Evolutionary conservation across 2,329 filamentous ascomycete genomes (phyloP).

Genomic region (Trichoderma aggressivum): DNA sequence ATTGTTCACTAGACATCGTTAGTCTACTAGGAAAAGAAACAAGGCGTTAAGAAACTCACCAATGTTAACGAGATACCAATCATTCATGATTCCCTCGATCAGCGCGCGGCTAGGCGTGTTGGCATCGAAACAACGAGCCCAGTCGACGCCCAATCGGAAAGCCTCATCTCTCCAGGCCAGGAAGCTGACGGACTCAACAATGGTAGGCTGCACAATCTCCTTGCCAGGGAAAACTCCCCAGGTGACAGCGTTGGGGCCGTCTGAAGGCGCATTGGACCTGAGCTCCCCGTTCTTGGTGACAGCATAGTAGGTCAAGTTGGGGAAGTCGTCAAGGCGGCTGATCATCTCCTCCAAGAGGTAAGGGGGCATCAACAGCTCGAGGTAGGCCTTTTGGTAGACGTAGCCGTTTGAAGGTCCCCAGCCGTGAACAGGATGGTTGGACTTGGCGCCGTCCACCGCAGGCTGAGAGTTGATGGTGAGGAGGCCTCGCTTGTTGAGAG

Average conservation of each 20-base stretch:
- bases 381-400: slow-evolving; percentile 96
- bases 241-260: slow-evolving; percentile 95
- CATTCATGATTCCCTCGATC: slow-evolving; percentile 79
- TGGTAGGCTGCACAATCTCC: slow-evolving; percentile 99
- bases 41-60: slow-evolving; percentile 47
- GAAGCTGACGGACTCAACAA: slow-evolving; percentile 96
- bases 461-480: slow-evolving; percentile 98
- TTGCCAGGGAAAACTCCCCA: slow-evolving; percentile 99
- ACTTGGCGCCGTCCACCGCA: slow-evolving; percentile 86
- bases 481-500: slow-evolving; percentile 80
- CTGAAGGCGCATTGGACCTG: slow-evolving; percentile 77
- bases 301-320: slow-evolving; percentile 89
- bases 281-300: slow-evolving; percentile 81
- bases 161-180: slow-evolving; percentile 98
- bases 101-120: slow-evolving; percentile 73
- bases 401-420: slow-evolving; percentile 96
- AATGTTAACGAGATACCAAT: slow-evolving; percentile 94
- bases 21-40: background rate
- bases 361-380: slow-evolving; percentile 85
- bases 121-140: slow-evolving; percentile 85
- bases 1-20: slow-evolving; percentile 72
- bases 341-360: slow-evolving; percentile 75
- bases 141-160: slow-evolving; percentile 86
- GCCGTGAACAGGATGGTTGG: slow-evolving; percentile 79
- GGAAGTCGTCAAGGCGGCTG: slow-evolving; percentile 69